Evolutionary conservation across 768 basidiomycete species (phyloP), one percentile per base, ranked within the genome.

Genomic region (Rhodosporidiobolus odoratus): DNA sequence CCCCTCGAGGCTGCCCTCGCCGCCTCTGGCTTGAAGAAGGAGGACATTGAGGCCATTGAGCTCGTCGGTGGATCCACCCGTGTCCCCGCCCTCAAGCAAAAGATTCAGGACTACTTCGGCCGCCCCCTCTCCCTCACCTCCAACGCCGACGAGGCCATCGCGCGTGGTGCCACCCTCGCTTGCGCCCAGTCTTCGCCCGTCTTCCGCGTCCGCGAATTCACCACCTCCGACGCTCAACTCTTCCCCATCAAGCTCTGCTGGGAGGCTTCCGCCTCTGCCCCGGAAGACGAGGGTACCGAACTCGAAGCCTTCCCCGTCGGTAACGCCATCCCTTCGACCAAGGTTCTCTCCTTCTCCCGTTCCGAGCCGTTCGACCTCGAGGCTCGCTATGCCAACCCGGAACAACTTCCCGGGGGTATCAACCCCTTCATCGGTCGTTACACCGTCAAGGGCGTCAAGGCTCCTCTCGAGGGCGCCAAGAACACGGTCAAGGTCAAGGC

Each of bases 111-210:
- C 40, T 89, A 87, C 72, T 93, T 96, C 82, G 90, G 89, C 62
- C 92, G 92, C 81, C 66, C 81, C n/a, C 88, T 98, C 74, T 89
- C 86, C 25, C 89, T 88, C 75, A 98, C 96, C 40, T 87, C 95
- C 79, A 99, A 98, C 84, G 92, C 94, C 82, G 96, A 98, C 75
- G 96, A 98, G 83, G 94, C 96, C 69, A 85, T 93, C 76, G 92
- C 92, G 15, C 91, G 95, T 54, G 96, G 95, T 50, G 90, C 93
- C 60, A 97, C 96, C 65, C 96, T 99, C 80, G 87, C 92, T 45
- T 97, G 95, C 79, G 95, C 96, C 37, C 92, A 92, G 84, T 88
- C 96, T 74, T 96, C 93, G 40, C 96, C 96, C 76, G 88, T 93
- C 62, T 99, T 98, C 90, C 90, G 92, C 74, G 95, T 98, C 41